These are phyloP conservation scores for Rhodomyrtus psidioides DNA, from an alignment of 441 rosid genomes.

Conservation along the genomic window DNA sequence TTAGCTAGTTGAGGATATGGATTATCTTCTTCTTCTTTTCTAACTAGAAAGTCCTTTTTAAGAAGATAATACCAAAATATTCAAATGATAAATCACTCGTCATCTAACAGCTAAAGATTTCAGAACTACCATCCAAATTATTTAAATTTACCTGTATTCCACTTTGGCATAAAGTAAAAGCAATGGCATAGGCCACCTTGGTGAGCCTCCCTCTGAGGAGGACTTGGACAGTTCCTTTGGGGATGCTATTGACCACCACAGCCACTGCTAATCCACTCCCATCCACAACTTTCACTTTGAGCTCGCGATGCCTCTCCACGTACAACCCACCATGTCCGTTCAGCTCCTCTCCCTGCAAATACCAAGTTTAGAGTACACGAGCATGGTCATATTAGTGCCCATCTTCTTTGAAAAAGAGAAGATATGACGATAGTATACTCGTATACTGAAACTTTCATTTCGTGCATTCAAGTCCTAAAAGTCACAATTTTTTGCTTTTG, in stretches of 20 bases:
- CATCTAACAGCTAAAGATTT: not conserved
- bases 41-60: not conserved
- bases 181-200: constrained; percentile 51
- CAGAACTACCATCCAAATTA: not conserved
- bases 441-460: not conserved
- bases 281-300: constrained; percentile 57
- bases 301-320: constrained; percentile 29
- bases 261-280: constrained; percentile 63
- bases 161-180: constrained; percentile 23
- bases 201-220: constrained; percentile 30
- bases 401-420: no score
- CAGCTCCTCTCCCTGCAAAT: constrained; percentile 38
- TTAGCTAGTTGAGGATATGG: not conserved
- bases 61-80: not conserved
- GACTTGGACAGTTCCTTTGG: constrained; percentile 43
- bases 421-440: not conserved
- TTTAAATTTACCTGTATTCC: constrained; percentile 36
- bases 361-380: not conserved
- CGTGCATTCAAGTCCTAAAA: not conserved
- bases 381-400: no score
- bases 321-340: constrained; percentile 37
- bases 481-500: not conserved
- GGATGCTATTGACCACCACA: constrained; percentile 48
- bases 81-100: not conserved
- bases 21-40: not conserved